Base-by-base conservation (phyloP, 2,329 filamentous ascomycete genomes). In the Exophiala oligosperma region DNA sequence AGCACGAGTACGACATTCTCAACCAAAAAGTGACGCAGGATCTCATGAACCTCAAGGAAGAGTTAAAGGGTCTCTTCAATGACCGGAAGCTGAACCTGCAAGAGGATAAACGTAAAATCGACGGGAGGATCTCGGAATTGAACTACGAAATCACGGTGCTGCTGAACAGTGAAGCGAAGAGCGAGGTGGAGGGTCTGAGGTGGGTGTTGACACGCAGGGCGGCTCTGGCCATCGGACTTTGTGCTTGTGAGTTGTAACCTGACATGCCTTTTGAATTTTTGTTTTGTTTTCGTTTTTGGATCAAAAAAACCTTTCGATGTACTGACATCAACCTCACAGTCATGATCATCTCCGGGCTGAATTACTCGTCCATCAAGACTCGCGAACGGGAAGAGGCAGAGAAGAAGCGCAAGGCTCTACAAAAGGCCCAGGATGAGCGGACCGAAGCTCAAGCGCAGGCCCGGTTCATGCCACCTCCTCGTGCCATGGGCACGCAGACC, bases 121-220 rank as follows among this genome's bases (percentile, higher is more conserved):
- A 97, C 70, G 90, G 89, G 51, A 87, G 87, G 81, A 92, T 96
- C 62, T 92, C 97, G 79, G 89, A 96, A 77, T 82, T 97, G 66
- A 96, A 93, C 75, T 96, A 97, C 76, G 94, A 96, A 72, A 97
- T 99, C 73, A 95, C 90, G 23, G 91, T 96, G 32, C 82, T 85
- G 41, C 82, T 99, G 44, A 95, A 91, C 72, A 94, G 91, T 62
- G 94, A 97, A 73, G 86, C 89, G 49, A 92, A 93, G 72, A 93
- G 90, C 3, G 90, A 97, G 67, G 92, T 97, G 49, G 94, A 99
- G 73, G 89, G 88, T 1, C 78, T 99, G 49, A 82, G 94, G 59
- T 97, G 94, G 94, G 86, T 97, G 43, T 75, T 88, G 57, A 88
- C 86, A 8, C 75, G 86, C 47, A 76, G 86, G n/a, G 84, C 85